Evolutionary conservation across 73 alveolate species (phyloP), one percentile per base, ranked within the genome.

Genomic region (Paramecium sexaurelia): DNA sequence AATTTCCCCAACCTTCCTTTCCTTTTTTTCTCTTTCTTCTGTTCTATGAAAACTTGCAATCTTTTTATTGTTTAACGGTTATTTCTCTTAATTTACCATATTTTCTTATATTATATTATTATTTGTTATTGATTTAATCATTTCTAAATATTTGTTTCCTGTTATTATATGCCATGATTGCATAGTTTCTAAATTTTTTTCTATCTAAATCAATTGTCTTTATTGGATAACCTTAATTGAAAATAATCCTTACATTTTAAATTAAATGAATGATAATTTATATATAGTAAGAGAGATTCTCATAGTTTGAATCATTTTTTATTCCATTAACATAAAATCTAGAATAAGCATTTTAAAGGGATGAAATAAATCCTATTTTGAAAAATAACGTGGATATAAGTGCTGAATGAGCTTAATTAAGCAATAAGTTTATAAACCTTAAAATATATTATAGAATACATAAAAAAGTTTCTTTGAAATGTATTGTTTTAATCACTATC

Each of bases 281-380:
- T 6, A 61, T 61, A 29, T 61, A 61, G 47, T 61, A 61, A 0
- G 39, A 61, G 15, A 61, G 83, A 26, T 32, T 61, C 26, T 61
- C 83, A 26, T 61, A 61, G 26, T 61, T 61, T 26, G 47, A 29
- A 61, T 61, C 83, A 71, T 71, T 37, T n/a, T 71, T 71, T 20
- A 71, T 71, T n/a, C 56, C 56, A 32, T 71, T 71, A 13, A 35
- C 22, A 71, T 27, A 35, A 11, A 71, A 36, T 35, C 43, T 71
- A 15, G 86, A 71, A 10, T 37, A 37, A 0, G 86, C 86, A 78
- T 78, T 78, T 29, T 41, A 78, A 0, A 78, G 22, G 0, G 90
- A 40, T 1, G 90, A 9, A 37, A 43, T 26, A 19, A 78, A 78
- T 39, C 90, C 90, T 78, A 78, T 29, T 78, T 78, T 78, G 17